Base-by-base conservation (phyloP, 352 stramenopile genomes). In the Pythium sp. region DNA sequence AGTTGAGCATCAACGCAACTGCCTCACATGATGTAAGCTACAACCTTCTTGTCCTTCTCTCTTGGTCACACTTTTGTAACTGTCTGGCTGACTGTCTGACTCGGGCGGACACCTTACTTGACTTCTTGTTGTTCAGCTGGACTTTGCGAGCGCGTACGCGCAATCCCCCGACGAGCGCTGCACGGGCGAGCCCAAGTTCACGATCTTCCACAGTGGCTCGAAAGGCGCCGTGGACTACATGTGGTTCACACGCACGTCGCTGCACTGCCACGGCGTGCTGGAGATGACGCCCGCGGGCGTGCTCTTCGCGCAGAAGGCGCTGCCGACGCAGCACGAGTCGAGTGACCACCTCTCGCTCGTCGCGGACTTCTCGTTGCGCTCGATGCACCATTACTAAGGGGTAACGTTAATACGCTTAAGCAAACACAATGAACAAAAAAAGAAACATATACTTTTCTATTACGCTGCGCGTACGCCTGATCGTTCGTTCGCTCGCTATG, bases 321-420 rank as follows among this genome's bases (percentile, higher is more conserved):
- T 92, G 11, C 84, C 82, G 32, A 90, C 79, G n/a, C 71, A 47
- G 38, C 71, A 86, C 53, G 74, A 88, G 59, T 66, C 79, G 41
- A 92, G 82, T 62, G 84, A 92, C 68, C 84, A 92, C 64, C 65
- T 92, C 20, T 80, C 82, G 56, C 82, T 92, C 38, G 69, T 92
- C 28, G 82, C 84, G 11, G 79, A 91, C 70, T 90, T 92, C 59
- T 84, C 77, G 14, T 61, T 85, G 26, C 58, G 66, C 18, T 67
- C 63, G 28, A 66, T 58, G 49, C 57, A 71, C 41, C 8, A 43
- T 11, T 51, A 67, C 22, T 71, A 24, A 20, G 46, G 5, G 28
- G 2, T 32, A 5, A 32, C 28, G 26, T 24, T 15, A 32, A 32
- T 11, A 14, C 47, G 32, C 8, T n/a, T 3, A 12, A 26, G n/a